These are phyloP conservation scores for Nicotiana obtusifolia DNA, from an alignment of 257 asterid species.

Conservation along the genomic window DNA sequence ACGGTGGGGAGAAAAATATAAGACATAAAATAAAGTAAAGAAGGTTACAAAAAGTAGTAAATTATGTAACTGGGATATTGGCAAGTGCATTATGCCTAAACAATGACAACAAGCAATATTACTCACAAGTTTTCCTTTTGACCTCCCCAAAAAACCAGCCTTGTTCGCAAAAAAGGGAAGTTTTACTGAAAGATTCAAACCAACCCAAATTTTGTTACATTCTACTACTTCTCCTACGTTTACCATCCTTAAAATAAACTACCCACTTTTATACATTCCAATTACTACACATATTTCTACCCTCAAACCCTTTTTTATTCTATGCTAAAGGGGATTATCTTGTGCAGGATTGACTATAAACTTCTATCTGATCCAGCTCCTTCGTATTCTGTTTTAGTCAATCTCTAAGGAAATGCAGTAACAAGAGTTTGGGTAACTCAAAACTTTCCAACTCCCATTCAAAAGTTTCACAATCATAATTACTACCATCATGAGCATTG, in stretches of 20 bases:
- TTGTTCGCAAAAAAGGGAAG: not conserved
- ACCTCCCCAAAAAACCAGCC: not conserved
- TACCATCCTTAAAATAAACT: not conserved
- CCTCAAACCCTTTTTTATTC: not conserved
- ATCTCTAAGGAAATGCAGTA: not conserved
- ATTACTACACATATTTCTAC: not conserved
- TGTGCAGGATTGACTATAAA: not conserved
- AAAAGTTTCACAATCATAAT: not conserved
- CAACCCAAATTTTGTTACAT: not conserved
- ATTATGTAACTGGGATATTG: not conserved
- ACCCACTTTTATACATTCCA: not conserved
- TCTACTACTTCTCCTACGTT: not conserved
- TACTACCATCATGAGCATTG: not conserved
- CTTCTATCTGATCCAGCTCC: constrained; percentile 4
- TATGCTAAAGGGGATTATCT: not conserved
- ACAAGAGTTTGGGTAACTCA: not conserved
- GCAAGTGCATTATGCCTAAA: not conserved
- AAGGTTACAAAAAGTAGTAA: not conserved
- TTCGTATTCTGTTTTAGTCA: not conserved
- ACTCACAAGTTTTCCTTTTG: not conserved
- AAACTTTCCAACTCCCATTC: not conserved
- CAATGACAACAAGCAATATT: not conserved
- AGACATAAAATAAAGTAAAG: not conserved
- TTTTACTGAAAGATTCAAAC: not conserved
- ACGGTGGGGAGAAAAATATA: not conserved